A percentile compares a stretch with the other conserved stretches of the same genome.
These are phyloP conservation scores for Fusarium phyllophilum DNA, from an alignment of 2,329 filamentous ascomycete genomes.

Conservation along the genomic window DNA sequence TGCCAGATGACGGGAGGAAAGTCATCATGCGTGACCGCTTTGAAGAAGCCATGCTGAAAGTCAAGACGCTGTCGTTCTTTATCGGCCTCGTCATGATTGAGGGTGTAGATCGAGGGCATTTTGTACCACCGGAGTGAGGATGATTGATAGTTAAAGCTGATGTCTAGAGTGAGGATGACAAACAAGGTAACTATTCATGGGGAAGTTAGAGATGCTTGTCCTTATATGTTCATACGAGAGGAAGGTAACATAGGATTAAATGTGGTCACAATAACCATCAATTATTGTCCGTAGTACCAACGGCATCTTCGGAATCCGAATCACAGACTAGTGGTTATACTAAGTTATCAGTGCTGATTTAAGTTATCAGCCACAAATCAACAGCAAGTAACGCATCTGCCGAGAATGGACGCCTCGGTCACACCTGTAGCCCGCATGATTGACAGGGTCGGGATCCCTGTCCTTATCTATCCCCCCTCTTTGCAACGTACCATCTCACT, in stretches of 20 bases:
- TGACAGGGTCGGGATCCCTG: too few relatives aligned
- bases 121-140: rapidly evolving
- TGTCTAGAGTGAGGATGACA: neutral
- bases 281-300: neutral
- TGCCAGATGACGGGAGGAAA: neutral
- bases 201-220: rapidly evolving
- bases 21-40: rapidly evolving
- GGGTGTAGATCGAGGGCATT: neutral
- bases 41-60: neutral
- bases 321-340: neutral
- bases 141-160: neutral
- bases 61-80: neutral
- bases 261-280: too few relatives aligned
- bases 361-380: too few relatives aligned
- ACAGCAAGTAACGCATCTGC: too few relatives aligned
- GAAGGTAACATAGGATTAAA: too few relatives aligned
- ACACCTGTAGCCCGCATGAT: too few relatives aligned
- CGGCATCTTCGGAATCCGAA: neutral
- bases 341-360: too few relatives aligned
- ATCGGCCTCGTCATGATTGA: neutral
- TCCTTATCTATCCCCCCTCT: too few relatives aligned
- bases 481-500: too few relatives aligned
- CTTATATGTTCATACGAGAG: neutral
- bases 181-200: rapidly evolving
- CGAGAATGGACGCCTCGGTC: too few relatives aligned